Conservation (phyloP, 2,329 filamentous ascomycete genomes). For the Pyrenophora tritici-repentis region DNA sequence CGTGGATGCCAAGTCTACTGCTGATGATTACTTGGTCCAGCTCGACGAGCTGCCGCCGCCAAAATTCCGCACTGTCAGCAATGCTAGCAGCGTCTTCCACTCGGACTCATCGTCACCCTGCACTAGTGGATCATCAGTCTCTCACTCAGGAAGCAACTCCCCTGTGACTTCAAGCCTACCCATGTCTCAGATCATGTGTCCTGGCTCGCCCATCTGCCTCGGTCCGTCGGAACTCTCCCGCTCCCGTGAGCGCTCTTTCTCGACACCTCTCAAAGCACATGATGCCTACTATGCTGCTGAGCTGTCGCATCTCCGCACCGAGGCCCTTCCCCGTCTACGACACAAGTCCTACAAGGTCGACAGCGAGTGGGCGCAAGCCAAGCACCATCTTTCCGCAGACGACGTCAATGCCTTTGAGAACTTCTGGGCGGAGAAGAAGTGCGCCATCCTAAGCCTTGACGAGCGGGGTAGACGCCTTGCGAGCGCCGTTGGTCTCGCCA, state of each 20-base stretch:
- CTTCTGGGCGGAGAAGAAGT: conserved; percentile 49
- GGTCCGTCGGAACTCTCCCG: conserved; percentile 21
- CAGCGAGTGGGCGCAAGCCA: conserved; percentile 40
- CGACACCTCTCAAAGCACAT: conserved; percentile 42
- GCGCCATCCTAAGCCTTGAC: conserved; percentile 39
- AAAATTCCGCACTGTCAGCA: conserved; percentile 35
- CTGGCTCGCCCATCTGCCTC: conserved; percentile 40
- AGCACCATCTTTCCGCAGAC: conserved; percentile 27
- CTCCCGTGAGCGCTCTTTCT: conserved; percentile 41
- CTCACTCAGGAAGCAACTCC: conserved; percentile 33
- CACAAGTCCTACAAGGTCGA: conserved; percentile 46
- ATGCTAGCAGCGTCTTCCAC: conserved; percentile 36
- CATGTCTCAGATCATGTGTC: conserved; percentile 27
- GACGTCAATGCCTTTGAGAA: conserved; percentile 44
- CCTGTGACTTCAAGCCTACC: conserved; percentile 27
- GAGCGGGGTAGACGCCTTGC: conserved; percentile 37
- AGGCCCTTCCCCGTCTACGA: conserved; percentile 51
- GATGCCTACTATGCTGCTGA: conserved; percentile 43
- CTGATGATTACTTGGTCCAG: conserved; percentile 31
- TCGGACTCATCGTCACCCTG: conserved; percentile 34
- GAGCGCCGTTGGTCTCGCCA: conserved; percentile 26
- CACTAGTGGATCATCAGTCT: conserved; percentile 29
- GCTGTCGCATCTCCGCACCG: conserved; percentile 47
- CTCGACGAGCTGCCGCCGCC: conserved; percentile 33
- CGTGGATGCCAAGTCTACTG: conserved; percentile 22